Percentiles rank a stretch among this genome's conserved stretches.
Conservation (phyloP, 257 asterid species). For the Osmanthus fragrans region DNA sequence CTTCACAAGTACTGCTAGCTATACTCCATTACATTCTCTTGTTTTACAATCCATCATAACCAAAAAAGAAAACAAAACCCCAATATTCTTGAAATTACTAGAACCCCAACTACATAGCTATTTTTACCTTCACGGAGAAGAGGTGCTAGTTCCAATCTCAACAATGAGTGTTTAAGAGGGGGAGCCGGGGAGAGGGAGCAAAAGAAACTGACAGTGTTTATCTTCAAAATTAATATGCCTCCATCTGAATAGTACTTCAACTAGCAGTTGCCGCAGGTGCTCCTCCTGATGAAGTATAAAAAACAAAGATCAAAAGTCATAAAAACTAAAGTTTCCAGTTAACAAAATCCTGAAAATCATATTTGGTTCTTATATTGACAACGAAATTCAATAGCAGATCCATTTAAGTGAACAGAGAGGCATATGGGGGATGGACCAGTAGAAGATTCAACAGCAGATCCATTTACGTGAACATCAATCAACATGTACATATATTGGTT, state of each 20-base stretch:
- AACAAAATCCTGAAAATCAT: not conserved
- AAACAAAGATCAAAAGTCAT: not conserved
- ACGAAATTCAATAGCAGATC: not conserved
- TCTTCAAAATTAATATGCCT: not conserved
- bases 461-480: not conserved
- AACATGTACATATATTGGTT: not conserved
- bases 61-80: not conserved
- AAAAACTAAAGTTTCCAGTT: not conserved
- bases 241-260: not conserved
- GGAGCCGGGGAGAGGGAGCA: not conserved
- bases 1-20: not conserved
- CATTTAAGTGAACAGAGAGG: not conserved
- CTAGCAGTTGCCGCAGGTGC: not conserved
- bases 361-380: not conserved
- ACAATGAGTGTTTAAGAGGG: not conserved
- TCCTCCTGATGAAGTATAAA: constrained; percentile 1
- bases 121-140: not conserved
- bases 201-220: not conserved
- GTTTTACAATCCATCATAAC: not conserved
- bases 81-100: not conserved
- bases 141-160: not conserved
- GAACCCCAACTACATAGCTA: not conserved
- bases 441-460: not conserved
- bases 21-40: not conserved
- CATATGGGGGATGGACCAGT: no score